Evolutionary conservation across 768 basidiomycete genomes (phyloP).

Genomic region (Polyporus arcularius): DNA sequence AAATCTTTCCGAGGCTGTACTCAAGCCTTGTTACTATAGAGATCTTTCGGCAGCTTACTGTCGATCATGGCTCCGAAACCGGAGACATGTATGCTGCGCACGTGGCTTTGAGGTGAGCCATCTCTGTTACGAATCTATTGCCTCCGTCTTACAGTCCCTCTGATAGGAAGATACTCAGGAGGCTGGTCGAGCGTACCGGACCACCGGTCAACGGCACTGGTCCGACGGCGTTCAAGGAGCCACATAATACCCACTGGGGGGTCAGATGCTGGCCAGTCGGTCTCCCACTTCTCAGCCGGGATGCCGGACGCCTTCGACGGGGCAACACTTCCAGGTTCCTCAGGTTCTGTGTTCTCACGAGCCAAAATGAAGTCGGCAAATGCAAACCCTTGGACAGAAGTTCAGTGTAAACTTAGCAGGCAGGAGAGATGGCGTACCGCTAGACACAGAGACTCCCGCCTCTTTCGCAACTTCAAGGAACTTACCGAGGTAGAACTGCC

Average conservation of each 20-base stretch:
- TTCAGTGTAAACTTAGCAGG: no score
- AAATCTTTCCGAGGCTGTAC: background rate
- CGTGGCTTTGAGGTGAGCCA: background rate
- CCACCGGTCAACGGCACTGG: background rate
- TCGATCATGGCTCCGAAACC: slow-evolving; percentile 35
- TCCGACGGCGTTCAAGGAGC: background rate
- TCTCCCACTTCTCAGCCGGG: background rate
- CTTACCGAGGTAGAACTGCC: background rate
- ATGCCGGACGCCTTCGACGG: background rate
- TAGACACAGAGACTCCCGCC: background rate
- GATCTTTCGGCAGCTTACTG: slow-evolving; percentile 30
- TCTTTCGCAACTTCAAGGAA: background rate
- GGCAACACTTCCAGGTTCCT: background rate
- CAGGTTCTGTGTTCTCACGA: background rate
- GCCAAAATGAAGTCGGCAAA: background rate
- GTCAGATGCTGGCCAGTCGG: background rate
- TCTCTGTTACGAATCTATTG: no score
- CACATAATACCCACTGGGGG: background rate
- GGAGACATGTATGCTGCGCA: slow-evolving; percentile 30
- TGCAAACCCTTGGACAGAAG: background rate
- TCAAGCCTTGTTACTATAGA: slow-evolving; percentile 13
- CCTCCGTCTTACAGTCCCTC: background rate
- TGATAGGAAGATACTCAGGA: background rate
- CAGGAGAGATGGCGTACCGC: no score
- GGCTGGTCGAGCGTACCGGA: background rate